Conservation (phyloP, 2,329 filamentous ascomycete species). For the Apiospora koreana region DNA sequence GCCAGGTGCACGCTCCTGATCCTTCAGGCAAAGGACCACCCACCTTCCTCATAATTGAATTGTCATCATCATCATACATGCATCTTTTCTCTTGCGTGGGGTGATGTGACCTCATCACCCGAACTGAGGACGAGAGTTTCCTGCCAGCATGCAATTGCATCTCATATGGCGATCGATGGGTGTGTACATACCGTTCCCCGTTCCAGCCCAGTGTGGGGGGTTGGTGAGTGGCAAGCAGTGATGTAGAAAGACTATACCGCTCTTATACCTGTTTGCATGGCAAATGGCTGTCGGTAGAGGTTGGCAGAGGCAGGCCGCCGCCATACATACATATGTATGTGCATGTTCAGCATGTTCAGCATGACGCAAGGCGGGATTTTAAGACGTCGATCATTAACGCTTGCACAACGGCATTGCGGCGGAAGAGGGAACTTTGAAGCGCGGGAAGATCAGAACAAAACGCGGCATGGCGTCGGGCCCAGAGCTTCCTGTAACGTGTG, state of each 20-base stretch:
- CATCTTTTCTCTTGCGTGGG: background rate
- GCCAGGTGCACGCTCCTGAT: background rate
- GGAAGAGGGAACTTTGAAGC: slow-evolving; percentile 6
- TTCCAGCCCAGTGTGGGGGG: background rate
- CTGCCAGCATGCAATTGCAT: background rate
- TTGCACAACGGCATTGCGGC: slow-evolving; percentile 7
- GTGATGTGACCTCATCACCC: background rate
- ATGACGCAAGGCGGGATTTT: slow-evolving; percentile 4
- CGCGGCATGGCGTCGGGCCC: slow-evolving; percentile 3
- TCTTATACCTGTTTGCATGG: background rate
- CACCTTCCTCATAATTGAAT: background rate
- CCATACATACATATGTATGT: background rate
- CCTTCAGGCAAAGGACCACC: background rate
- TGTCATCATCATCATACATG: background rate
- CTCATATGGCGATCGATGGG: background rate
- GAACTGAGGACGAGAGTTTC: background rate
- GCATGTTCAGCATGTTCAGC: background rate
- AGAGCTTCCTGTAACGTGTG: background rate
- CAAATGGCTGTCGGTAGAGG: background rate
- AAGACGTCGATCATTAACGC: slow-evolving; percentile 2
- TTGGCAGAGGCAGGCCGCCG: background rate
- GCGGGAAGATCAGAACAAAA: slow-evolving; percentile 7
- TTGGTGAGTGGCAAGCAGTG: background rate
- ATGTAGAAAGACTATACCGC: background rate
- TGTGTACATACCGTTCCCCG: background rate